Evolutionary conservation across 2,329 filamentous ascomycete species (phyloP).

Genomic region (Apiospora marii): DNA sequence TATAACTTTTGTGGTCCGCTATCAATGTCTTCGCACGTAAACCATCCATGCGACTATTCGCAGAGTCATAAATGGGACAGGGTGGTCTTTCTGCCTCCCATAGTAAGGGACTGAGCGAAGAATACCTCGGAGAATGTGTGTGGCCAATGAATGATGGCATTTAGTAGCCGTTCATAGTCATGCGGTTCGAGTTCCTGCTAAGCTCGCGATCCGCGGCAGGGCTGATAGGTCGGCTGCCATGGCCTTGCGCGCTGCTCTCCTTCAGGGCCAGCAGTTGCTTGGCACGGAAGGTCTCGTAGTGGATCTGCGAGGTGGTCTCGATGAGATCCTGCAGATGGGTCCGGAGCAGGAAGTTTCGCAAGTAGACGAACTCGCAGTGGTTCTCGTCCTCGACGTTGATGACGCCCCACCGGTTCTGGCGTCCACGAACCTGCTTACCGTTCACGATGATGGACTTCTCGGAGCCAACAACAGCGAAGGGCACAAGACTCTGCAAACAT

Average conservation of each 20-base stretch:
- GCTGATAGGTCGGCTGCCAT: constrained; percentile 90
- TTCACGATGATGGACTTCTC: constrained; percentile 98
- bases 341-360: constrained; percentile 97
- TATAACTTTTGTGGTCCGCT: constrained; percentile 25
- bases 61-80: constrained; percentile 34
- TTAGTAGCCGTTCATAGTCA: constrained; percentile 99
- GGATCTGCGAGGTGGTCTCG: constrained; percentile 98
- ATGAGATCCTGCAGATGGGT: constrained; percentile 99
- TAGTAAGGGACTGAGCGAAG: neutral
- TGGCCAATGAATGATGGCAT: constrained; percentile 23
- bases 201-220: constrained; percentile 93
- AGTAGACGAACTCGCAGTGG: constrained; percentile 99
- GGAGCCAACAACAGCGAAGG: constrained; percentile 96
- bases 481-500: constrained; percentile 77
- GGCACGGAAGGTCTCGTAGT: constrained; percentile 99
- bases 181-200: constrained; percentile 95
- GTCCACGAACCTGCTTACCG: constrained; percentile 95
- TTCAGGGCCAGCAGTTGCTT: constrained; percentile 98
- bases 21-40: constrained; percentile 31
- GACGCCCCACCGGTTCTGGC: constrained; percentile 98
- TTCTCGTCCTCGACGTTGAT: constrained; percentile 99
- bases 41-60: constrained; percentile 30
- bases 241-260: constrained; percentile 90
- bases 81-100: constrained; percentile 17
- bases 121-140: constrained; percentile 15